Conservation (phyloP, 2,329 filamentous ascomycete genomes). For the Aspergillus oerlinghausenensis region DNA sequence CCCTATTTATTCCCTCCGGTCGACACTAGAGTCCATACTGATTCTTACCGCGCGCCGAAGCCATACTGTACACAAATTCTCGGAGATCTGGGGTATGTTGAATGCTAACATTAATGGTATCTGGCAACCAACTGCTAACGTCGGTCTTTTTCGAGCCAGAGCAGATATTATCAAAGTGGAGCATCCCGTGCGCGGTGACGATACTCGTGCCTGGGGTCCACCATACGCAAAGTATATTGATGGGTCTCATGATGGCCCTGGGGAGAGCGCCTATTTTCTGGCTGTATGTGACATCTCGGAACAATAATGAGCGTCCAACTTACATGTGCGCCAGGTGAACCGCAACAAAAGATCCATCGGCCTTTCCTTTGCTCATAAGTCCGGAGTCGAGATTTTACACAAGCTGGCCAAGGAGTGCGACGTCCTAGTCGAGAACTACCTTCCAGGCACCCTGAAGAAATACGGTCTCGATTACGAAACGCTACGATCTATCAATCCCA, state of each 20-base stretch:
- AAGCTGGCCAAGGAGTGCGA: slow-evolving; percentile 79
- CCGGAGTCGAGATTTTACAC: slow-evolving; percentile 82
- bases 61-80: slow-evolving; percentile 97
- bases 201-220: slow-evolving; percentile 93
- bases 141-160: slow-evolving; percentile 41
- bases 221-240: slow-evolving; percentile 78
- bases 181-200: slow-evolving; percentile 84
- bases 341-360: slow-evolving; percentile 95
- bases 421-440: slow-evolving; percentile 93
- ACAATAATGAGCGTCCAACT: background rate
- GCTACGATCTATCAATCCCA: slow-evolving; percentile 74
- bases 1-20: background rate
- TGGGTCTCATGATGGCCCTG: slow-evolving; percentile 58
- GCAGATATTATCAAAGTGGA: slow-evolving; percentile 98
- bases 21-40: slow-evolving; percentile 3
- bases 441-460: slow-evolving; percentile 83
- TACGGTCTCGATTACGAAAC: slow-evolving; percentile 87
- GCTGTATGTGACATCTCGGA: slow-evolving; percentile 53
- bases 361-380: slow-evolving; percentile 80
- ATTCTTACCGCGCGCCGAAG: slow-evolving; percentile 43
- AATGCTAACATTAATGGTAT: background rate
- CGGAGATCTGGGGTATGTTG: slow-evolving; percentile 81
- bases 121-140: background rate
- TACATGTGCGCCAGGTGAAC: slow-evolving; percentile 61
- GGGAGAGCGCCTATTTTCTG: slow-evolving; percentile 93